Conservation (phyloP, 768 basidiomycete species). For the Tricholoma saponaceum region DNA sequence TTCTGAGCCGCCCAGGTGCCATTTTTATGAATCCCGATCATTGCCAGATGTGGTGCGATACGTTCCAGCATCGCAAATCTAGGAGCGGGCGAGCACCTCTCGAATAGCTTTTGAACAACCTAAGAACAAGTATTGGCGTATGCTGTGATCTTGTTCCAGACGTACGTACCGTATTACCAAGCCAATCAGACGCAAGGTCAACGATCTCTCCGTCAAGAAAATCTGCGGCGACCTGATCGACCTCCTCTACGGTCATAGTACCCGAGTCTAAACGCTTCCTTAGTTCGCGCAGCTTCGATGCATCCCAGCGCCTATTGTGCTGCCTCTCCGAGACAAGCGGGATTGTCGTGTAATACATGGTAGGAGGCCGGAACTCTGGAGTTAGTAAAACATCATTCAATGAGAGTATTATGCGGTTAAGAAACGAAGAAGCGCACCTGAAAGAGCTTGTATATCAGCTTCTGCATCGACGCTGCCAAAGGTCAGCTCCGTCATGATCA, state of each 20-base stretch:
- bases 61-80: constrained; percentile 92
- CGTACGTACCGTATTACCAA: constrained; percentile 85
- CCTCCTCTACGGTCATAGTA: constrained; percentile 76
- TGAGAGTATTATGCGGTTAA: constrained; percentile 4
- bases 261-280: constrained; percentile 93
- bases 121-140: constrained; percentile 21
- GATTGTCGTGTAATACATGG: constrained; percentile 95
- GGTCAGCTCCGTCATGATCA: constrained; percentile 93
- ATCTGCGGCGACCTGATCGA: constrained; percentile 86
- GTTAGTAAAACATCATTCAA: background rate
- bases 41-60: constrained; percentile 88
- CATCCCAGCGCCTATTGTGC: constrained; percentile 88
- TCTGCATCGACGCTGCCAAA: constrained; percentile 75
- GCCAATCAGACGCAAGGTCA: constrained; percentile 95
- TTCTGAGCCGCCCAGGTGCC: constrained; percentile 99
- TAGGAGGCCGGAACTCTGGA: constrained; percentile 86
- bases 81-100: constrained; percentile 74
- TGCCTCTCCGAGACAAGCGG: constrained; percentile 84
- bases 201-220: constrained; percentile 94
- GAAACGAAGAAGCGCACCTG: constrained; percentile 55
- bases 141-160: background rate
- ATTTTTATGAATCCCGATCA: constrained; percentile 99
- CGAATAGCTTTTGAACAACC: constrained; percentile 97
- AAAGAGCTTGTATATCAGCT: constrained; percentile 77
- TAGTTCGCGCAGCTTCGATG: constrained; percentile 88